Conservation (phyloP, 1,139 yeast species). For the Kodamaea ohmeri region DNA sequence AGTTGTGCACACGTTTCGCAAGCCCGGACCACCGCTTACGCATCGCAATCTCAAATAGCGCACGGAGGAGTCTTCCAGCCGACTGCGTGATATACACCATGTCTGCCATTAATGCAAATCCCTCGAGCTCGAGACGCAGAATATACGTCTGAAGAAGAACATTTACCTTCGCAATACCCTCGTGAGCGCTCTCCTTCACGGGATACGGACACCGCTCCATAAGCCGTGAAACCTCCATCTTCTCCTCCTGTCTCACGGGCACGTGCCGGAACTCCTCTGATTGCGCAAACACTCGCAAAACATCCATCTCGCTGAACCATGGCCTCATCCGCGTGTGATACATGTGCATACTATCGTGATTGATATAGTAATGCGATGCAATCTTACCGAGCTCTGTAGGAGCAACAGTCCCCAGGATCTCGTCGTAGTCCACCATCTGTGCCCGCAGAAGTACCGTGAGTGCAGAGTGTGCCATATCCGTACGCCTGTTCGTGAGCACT, state of each 20-base stretch:
- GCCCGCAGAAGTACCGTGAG: slow-evolving; percentile 53
- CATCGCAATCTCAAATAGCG: slow-evolving; percentile 76
- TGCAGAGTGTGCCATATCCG: slow-evolving; percentile 76
- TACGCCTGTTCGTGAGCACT: slow-evolving; percentile 48
- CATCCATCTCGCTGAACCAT: slow-evolving; percentile 66
- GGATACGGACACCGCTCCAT: slow-evolving; percentile 84
- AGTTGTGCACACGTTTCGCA: slow-evolving; percentile 54
- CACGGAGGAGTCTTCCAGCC: slow-evolving; percentile 85
- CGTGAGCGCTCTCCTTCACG: slow-evolving; percentile 65
- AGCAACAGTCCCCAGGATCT: slow-evolving; percentile 37
- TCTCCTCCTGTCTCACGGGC: slow-evolving; percentile 86
- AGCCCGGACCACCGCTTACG: slow-evolving; percentile 71
- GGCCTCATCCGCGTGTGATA: slow-evolving; percentile 65
- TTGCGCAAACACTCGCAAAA: slow-evolving; percentile 70
- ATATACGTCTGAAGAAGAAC: slow-evolving; percentile 82
- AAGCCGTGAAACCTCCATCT: slow-evolving; percentile 67
- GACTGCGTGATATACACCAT: slow-evolving; percentile 93
- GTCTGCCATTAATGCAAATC: slow-evolving; percentile 90
- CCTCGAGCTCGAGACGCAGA: slow-evolving; percentile 71
- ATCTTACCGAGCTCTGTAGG: slow-evolving; percentile 82
- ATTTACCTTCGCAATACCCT: slow-evolving; percentile 76
- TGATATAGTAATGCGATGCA: slow-evolving; percentile 84
- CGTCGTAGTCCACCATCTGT: slow-evolving; percentile 60
- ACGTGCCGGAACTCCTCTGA: slow-evolving; percentile 85
- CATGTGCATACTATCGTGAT: slow-evolving; percentile 62